phyloP scores from a whole-genome alignment of 768 basidiomycete genomes.

The Serendipita sp. region DNA sequence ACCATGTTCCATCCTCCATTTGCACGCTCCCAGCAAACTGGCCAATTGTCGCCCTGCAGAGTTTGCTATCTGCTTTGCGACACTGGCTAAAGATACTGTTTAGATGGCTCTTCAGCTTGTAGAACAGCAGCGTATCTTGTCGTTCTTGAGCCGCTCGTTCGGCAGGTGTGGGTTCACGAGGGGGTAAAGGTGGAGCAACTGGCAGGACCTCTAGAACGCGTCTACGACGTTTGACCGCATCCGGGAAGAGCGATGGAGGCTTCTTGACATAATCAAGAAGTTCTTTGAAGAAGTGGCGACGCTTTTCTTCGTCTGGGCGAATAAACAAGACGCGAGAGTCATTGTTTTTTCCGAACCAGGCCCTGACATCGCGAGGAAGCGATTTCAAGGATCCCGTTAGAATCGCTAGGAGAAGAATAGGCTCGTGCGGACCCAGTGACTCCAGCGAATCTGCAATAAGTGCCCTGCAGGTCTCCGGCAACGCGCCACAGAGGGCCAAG shows the following conservation, averaged over 20 bases:
- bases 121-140: conserved; percentile 59
- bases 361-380: conserved; percentile 65
- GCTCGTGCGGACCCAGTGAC: conserved; percentile 78
- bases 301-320: conserved; percentile 35
- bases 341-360: conserved; percentile 70
- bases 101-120: conserved; percentile 78
- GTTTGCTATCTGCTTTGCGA: conserved; percentile 1
- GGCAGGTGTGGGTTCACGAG: conserved; percentile 59
- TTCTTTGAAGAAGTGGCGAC: conserved; percentile 58
- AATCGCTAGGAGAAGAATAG: conserved; percentile 79
- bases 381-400: conserved; percentile 58
- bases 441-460: conserved; percentile 86
- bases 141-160: conserved; percentile 73
- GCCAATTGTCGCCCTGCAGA: neutral
- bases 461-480: conserved; percentile 67
- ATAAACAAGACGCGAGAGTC: conserved; percentile 58
- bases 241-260: conserved; percentile 77
- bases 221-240: conserved; percentile 68
- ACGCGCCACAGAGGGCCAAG: conserved; percentile 64
- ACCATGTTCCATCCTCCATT: conserved; percentile 4
- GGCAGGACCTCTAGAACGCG: conserved; percentile 74
- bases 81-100: conserved; percentile 52
- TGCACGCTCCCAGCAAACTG: neutral
- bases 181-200: conserved; percentile 78
- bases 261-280: conserved; percentile 52